Conservation (phyloP, 1,284 basidiomycete species). For the Somion occarium region DNA sequence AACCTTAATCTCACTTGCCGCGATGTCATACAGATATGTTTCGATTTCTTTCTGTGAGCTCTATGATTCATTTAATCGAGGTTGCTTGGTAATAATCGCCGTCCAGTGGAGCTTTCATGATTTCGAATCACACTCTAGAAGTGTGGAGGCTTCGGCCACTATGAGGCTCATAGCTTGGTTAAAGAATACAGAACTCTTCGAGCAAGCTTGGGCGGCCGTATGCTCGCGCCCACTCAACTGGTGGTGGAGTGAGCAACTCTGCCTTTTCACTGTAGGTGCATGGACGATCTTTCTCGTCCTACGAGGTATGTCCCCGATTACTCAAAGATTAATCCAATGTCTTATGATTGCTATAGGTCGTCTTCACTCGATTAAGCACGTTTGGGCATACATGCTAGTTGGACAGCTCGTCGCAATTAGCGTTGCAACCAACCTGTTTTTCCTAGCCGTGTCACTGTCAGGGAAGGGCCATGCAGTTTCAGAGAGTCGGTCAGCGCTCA, state of each 20-base stretch:
- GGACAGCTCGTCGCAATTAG: constrained; percentile 74
- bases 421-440: constrained; percentile 65
- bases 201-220: constrained; percentile 55
- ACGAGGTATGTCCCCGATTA: constrained; percentile 40
- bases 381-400: constrained; percentile 72
- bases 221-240: constrained; percentile 47
- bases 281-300: constrained; percentile 57
- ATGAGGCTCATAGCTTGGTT: constrained; percentile 55
- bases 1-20: background rate
- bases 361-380: constrained; percentile 43
- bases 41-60: constrained; percentile 45
- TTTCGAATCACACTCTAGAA: constrained; percentile 28
- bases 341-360: constrained; percentile 25
- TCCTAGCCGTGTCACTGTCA: constrained; percentile 41
- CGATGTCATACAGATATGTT: constrained; percentile 44
- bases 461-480: background rate
- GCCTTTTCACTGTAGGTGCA: constrained; percentile 60
- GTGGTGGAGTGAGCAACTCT: constrained; percentile 77
- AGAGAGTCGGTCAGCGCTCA: constrained; percentile 8
- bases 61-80: background rate
- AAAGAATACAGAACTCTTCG: constrained; percentile 53
- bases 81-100: background rate
- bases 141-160: constrained; percentile 15
- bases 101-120: constrained; percentile 54
- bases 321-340: background rate